Base-by-base conservation (phyloP, 345 rosid genomes). In the Acer negundo region DNA sequence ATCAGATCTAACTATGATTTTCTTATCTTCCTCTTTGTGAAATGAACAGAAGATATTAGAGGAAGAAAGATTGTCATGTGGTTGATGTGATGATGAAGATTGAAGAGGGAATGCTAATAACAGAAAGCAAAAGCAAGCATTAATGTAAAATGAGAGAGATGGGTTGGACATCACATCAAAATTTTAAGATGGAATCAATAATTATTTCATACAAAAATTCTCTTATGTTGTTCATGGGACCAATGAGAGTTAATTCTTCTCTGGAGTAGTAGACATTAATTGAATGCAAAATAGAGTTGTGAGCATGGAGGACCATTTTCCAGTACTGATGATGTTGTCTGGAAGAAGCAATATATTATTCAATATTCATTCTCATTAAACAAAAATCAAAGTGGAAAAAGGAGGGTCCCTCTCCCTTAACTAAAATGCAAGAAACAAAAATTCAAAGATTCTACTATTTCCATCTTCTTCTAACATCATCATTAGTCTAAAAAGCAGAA, bases 241-340 rank as follows among this genome's bases (percentile, higher is more conserved):
- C 77, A 76, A 73, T 51, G 35, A 23, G 26, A 72, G 61, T 67
- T 64, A 42, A 59, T 74, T 74, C 74, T 46, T 58, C 58, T 40
- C 5, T 26, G 46, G 8, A 6, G 10, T 67, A 42, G 47, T 67
- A 42, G 47, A 20, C 58, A 76, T 19, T 70, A 17, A 80, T 23
- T 77, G 17, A 75, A 65, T 59, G 12, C 28, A 23, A 58, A 19
- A 42, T 22, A 47, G 74, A 56, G 74, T 68, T 69, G 69, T 51
- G 38, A 31, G 72, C n/a, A 35, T 28, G 81, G 83, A 74, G 81
- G 83, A 74, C 83, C 83, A 84, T 77, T 68, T 22, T 4, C 44
- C 56, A 42, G 38, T 46, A 20, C 42, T 49, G 47, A 49, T 10
- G 46, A 53, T 15, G 7, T 20, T 1, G 19, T 22, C 12, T 12